Evolutionary conservation across 352 stramenopile genomes (phyloP).

Genomic region (Peronospora tabacina): DNA sequence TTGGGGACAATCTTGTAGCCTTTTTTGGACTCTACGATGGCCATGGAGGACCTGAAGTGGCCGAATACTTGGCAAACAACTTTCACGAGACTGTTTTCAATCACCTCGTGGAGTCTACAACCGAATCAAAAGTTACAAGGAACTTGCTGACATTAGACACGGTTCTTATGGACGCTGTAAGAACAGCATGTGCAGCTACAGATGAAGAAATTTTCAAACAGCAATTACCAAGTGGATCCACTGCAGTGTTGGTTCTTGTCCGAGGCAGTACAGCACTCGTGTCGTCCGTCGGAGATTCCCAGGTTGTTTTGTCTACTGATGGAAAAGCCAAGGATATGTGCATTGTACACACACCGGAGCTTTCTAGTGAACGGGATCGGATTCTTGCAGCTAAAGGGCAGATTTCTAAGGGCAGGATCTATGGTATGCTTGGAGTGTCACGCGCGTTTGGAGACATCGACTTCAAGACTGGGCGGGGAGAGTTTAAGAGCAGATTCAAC

Average conservation of each 20-base stretch:
- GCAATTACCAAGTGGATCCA: constrained; percentile 69
- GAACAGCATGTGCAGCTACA: constrained; percentile 44
- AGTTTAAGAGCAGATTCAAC: constrained; percentile 77
- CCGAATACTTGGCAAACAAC: constrained; percentile 53
- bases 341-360: constrained; percentile 57
- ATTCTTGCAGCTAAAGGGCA: constrained; percentile 79
- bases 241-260: constrained; percentile 54
- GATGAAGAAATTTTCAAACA: constrained; percentile 70
- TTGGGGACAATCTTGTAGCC: constrained; percentile 52
- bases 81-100: constrained; percentile 57
- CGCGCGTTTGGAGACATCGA: constrained; percentile 80
- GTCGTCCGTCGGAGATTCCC: constrained; percentile 73
- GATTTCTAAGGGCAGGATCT: constrained; percentile 79
- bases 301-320: constrained; percentile 61
- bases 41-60: constrained; percentile 62
- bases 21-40: constrained; percentile 86
- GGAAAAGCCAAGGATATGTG: constrained; percentile 53
- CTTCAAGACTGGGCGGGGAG: constrained; percentile 77
- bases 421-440: constrained; percentile 75
- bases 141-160: constrained; percentile 16
- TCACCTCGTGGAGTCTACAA: constrained; percentile 26
- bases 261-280: constrained; percentile 45
- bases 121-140: constrained; percentile 23
- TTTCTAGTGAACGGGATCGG: constrained; percentile 60
- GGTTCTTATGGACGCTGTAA: constrained; percentile 29